These are phyloP conservation scores for Fusarium hostae DNA, from an alignment of 2,329 filamentous ascomycete species.

Conservation along the genomic window DNA sequence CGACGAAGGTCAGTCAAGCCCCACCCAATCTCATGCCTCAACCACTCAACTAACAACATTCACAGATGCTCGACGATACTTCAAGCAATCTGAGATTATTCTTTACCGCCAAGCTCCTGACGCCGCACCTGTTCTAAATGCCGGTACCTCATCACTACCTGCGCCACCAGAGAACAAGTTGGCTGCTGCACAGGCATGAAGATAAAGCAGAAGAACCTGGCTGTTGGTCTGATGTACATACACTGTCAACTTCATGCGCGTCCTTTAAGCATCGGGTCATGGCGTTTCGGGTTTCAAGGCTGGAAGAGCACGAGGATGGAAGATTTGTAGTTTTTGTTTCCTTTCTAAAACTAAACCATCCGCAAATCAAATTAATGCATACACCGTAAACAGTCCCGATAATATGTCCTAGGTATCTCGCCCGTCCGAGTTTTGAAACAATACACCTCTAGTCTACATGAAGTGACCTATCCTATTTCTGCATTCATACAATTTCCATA, in stretches of 20 bases:
- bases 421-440: slow-evolving; percentile 39
- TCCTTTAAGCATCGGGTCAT: slow-evolving; percentile 54
- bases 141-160: slow-evolving; percentile 55
- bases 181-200: slow-evolving; percentile 49
- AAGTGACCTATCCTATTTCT: slow-evolving; percentile 12
- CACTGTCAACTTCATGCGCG: slow-evolving; percentile 41
- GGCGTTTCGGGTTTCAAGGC: slow-evolving; percentile 52
- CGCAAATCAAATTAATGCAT: slow-evolving; percentile 41
- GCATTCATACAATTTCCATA: slow-evolving; percentile 62
- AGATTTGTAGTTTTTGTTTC: slow-evolving; percentile 37
- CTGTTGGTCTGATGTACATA: slow-evolving; percentile 36
- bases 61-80: slow-evolving; percentile 92
- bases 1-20: slow-evolving; percentile 77
- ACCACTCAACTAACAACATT: slow-evolving; percentile 28
- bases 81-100: slow-evolving; percentile 99
- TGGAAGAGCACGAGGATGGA: slow-evolving; percentile 40
- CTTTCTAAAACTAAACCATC: slow-evolving; percentile 34
- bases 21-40: not conserved
- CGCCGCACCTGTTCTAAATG: slow-evolving; percentile 49
- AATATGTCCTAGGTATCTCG: slow-evolving; percentile 48
- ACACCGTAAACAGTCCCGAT: slow-evolving; percentile 42
- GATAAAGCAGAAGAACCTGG: slow-evolving; percentile 5
- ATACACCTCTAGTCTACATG: slow-evolving; percentile 44
- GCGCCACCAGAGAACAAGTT: slow-evolving; percentile 59
- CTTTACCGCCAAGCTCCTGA: slow-evolving; percentile 86